These are phyloP conservation scores for Suillus sp. DNA, from an alignment of 768 basidiomycete genomes.

Conservation along the genomic window DNA sequence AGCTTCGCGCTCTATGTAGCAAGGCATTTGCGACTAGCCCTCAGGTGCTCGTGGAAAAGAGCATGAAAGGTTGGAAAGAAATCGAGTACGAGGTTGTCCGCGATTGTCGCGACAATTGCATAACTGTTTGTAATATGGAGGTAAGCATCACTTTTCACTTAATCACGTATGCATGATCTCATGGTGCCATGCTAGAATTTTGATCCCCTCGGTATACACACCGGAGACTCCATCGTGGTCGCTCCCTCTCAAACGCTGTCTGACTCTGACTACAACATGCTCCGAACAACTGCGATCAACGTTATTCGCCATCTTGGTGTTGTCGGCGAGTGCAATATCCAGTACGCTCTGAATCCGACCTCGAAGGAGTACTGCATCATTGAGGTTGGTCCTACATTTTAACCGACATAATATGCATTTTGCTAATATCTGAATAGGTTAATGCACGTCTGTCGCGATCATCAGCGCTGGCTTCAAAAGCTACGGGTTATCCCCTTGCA, in stretches of 20 bases:
- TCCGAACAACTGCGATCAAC: conserved; percentile 96
- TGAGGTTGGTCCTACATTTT: conserved; percentile 55
- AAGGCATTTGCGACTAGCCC: conserved; percentile 98
- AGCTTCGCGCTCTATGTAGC: conserved; percentile 83
- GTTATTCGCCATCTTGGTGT: conserved; percentile 99
- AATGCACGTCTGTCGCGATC: conserved; percentile 99
- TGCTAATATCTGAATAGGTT: conserved; percentile 45
- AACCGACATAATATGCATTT: neutral
- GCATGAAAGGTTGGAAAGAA: conserved; percentile 99
- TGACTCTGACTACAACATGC: conserved; percentile 99
- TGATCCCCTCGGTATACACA: conserved; percentile 97
- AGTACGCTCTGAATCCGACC: conserved; percentile 93
- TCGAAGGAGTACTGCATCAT: conserved; percentile 99
- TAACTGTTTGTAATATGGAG: conserved; percentile 99
- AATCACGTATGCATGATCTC: neutral
- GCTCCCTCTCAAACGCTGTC: conserved; percentile 98
- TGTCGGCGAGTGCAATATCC: conserved; percentile 98
- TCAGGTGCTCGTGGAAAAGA: conserved; percentile 98
- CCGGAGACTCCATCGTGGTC: conserved; percentile 97
- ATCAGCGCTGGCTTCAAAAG: conserved; percentile 96
- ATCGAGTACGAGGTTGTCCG: conserved; percentile 99
- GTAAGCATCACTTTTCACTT: conserved; percentile 45
- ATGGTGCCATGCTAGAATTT: conserved; percentile 71
- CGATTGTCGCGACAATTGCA: conserved; percentile 97
- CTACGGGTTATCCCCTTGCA: conserved; percentile 96